A percentile compares a stretch with the other conserved stretches of the same genome.
Conservation (phyloP, 352 stramenopile genomes). For the Globisporangium polare region DNA sequence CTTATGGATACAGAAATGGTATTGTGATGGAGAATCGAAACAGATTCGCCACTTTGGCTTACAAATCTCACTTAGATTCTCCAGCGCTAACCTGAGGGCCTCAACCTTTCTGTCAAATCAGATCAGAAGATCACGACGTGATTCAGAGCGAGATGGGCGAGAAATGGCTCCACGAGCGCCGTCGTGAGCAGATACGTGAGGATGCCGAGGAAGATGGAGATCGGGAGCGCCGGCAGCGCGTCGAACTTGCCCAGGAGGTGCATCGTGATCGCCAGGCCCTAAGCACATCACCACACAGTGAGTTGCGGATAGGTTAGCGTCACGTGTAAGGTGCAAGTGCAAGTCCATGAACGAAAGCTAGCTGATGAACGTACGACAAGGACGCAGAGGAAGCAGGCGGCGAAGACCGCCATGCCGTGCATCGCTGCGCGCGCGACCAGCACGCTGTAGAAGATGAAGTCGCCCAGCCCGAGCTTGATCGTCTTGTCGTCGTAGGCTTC, state of each 20-base stretch:
- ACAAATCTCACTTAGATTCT: neutral
- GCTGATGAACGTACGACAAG: constrained; percentile 83
- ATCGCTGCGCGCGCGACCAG: constrained; percentile 92
- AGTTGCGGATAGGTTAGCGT: too few relatives aligned
- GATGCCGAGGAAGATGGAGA: constrained; percentile 92
- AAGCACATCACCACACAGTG: neutral
- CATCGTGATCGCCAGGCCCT: constrained; percentile 89
- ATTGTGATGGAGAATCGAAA: neutral
- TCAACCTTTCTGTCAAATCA: neutral
- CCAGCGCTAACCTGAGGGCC: neutral
- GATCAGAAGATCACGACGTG: constrained; percentile 7
- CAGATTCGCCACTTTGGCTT: neutral
- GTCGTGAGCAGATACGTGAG: constrained; percentile 37
- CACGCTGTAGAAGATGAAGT: constrained; percentile 99
- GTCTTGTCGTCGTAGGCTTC: constrained; percentile 40
- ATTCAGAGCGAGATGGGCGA: constrained; percentile 23
- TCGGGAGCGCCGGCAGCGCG: constrained; percentile 92
- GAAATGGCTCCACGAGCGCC: constrained; percentile 30
- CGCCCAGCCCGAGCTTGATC: constrained; percentile 91
- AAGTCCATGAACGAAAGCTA: too few relatives aligned
- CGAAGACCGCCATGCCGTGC: constrained; percentile 91
- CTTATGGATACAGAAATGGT: neutral
- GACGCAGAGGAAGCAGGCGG: constrained; percentile 87
- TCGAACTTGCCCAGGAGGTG: constrained; percentile 92
- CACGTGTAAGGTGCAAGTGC: too few relatives aligned